A percentile compares a stretch with the other conserved stretches of the same genome.
These are phyloP conservation scores for Aspergillus affinis DNA, from an alignment of 495 filamentous ascomycete species.

Conservation along the genomic window DNA sequence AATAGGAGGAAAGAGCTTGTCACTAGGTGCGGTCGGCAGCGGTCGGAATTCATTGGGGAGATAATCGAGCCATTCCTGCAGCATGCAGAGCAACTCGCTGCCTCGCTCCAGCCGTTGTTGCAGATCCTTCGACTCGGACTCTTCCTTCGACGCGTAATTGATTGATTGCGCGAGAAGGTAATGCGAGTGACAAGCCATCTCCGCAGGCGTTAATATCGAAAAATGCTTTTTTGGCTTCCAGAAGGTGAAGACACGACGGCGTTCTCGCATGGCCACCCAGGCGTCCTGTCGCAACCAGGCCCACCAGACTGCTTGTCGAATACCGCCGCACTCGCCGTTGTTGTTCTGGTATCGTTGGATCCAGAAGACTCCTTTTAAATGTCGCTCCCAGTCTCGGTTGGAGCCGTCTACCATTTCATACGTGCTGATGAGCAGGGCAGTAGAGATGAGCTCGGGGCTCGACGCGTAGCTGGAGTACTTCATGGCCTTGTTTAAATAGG, in stretches of 20 bases:
- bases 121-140: conserved; percentile 13
- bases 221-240: conserved; percentile 24
- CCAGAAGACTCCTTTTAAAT: conserved; percentile 30
- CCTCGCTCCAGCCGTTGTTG: conserved; percentile 17
- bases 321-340: conserved; percentile 27
- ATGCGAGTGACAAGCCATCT: conserved; percentile 9
- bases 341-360: conserved; percentile 29
- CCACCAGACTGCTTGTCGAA: conserved; percentile 34
- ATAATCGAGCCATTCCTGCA: conserved; percentile 31
- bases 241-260: conserved; percentile 26
- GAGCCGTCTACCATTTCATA: conserved; percentile 34
- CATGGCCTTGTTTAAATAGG: conserved; percentile 30
- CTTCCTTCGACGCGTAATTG: conserved; percentile 20
- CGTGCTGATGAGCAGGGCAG: conserved; percentile 26
- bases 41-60: conserved; percentile 25
- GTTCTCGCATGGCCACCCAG: conserved; percentile 31
- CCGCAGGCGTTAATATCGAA: conserved; percentile 13
- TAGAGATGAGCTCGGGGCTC: conserved; percentile 27
- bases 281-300: conserved; percentile 32
- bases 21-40: conserved; percentile 17
- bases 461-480: conserved; percentile 22
- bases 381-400: conserved; percentile 29
- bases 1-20: conserved; percentile 26
- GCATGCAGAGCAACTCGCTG: conserved; percentile 21
- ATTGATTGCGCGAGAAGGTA: conserved; percentile 20